A percentile compares a stretch with the other conserved stretches of the same genome.
phyloP scores from a whole-genome alignment of 345 rosid genomes.

The Carallia pectinifolia region DNA sequence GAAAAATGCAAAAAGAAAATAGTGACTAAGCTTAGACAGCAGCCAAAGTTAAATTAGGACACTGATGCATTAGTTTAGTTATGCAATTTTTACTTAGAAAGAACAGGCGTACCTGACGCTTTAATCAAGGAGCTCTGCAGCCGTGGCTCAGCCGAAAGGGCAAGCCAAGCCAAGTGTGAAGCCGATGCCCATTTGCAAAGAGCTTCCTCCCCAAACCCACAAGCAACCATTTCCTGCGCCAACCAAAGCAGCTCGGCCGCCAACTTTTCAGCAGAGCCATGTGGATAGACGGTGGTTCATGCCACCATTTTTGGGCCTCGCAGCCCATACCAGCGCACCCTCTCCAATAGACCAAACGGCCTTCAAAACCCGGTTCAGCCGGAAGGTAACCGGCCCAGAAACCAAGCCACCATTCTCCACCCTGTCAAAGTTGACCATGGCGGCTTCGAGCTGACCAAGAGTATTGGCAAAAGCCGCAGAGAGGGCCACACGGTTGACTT shows the following conservation, averaged over 20 bases:
- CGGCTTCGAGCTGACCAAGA: constrained; percentile 50
- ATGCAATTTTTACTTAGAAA: background rate
- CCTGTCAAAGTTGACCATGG: constrained; percentile 36
- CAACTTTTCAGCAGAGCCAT: constrained; percentile 56
- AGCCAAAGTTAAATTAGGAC: background rate
- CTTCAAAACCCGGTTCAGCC: constrained; percentile 46
- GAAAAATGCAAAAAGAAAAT: no score
- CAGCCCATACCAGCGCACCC: constrained; percentile 28
- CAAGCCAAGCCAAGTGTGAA: constrained; percentile 62
- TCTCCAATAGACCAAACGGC: constrained; percentile 42
- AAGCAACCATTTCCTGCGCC: constrained; percentile 62
- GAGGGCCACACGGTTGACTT: constrained; percentile 57
- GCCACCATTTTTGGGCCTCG: constrained; percentile 36
- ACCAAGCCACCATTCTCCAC: constrained; percentile 15
- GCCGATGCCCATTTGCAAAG: constrained; percentile 82
- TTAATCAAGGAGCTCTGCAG: constrained; percentile 67
- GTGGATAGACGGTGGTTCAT: constrained; percentile 24
- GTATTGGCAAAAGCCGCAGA: constrained; percentile 67
- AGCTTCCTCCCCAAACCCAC: constrained; percentile 73
- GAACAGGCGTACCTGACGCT: constrained; percentile 49
- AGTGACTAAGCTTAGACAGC: no score
- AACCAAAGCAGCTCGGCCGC: constrained; percentile 91
- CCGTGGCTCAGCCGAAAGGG: constrained; percentile 70
- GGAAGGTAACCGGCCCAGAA: constrained; percentile 22
- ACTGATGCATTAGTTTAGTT: background rate